phyloP scores from a whole-genome alignment of 2,329 filamentous ascomycete genomes.

The Aschersonia sp. region DNA sequence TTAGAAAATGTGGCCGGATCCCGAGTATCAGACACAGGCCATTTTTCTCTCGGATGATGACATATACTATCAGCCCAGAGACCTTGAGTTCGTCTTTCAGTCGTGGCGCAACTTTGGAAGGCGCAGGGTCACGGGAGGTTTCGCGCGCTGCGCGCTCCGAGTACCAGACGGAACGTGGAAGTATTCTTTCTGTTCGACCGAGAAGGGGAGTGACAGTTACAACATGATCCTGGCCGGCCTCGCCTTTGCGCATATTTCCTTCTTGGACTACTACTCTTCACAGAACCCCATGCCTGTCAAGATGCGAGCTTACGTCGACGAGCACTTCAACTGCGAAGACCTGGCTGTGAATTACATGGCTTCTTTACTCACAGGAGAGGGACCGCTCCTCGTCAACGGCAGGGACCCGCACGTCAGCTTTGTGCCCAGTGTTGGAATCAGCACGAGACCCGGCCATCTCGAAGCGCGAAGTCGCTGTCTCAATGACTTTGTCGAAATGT shows the following conservation, averaged over 20 bases:
- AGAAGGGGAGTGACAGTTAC: conserved; percentile 14
- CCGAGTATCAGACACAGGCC: conserved; percentile 20
- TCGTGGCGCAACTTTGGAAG: conserved; percentile 23
- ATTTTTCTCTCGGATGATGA: conserved; percentile 25
- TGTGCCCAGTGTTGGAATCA: conserved; percentile 17
- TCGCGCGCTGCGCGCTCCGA: conserved; percentile 17
- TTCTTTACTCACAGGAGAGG: conserved; percentile 17
- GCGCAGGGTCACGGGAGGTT: conserved; percentile 18
- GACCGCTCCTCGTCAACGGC: conserved; percentile 19
- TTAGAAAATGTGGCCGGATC: conserved; percentile 21
- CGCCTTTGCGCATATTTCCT: conserved; percentile 20
- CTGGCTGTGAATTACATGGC: conserved; percentile 23
- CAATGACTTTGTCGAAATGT: conserved; percentile 17
- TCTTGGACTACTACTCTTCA: conserved; percentile 23
- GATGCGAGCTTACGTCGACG: conserved; percentile 21
- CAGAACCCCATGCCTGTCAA: conserved; percentile 14
- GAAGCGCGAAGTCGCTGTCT: conserved; percentile 19
- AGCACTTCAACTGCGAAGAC: conserved; percentile 25
- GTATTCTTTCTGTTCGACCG: conserved; percentile 17
- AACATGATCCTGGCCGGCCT: conserved; percentile 22
- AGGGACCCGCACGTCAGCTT: conserved; percentile 17
- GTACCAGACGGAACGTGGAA: conserved; percentile 12
- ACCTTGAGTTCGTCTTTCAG: conserved; percentile 25
- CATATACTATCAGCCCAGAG: conserved; percentile 21
- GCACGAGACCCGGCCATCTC: conserved; percentile 16